A percentile compares a stretch with the other conserved stretches of the same genome.
Conservation (phyloP, 352 stramenopile species). For the Blastocystis sp. region DNA sequence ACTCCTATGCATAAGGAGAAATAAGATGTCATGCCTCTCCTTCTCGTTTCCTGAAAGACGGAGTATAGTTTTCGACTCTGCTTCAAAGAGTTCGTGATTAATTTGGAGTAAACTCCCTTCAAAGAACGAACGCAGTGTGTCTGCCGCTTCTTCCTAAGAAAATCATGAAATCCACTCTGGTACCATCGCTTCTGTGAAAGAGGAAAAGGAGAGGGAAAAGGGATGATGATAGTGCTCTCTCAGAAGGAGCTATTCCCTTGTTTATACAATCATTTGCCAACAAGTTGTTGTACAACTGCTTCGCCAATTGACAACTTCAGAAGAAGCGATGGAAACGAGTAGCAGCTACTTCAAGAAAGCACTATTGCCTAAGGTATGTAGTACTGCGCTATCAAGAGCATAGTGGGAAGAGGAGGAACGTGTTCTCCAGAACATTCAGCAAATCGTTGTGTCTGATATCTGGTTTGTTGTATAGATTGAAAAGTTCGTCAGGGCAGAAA, state of each 20-base stretch:
- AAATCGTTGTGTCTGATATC: not conserved
- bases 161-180: not conserved
- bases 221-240: too few relatives aligned
- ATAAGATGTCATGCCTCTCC: not conserved
- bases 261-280: not conserved
- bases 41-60: not conserved
- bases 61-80: not conserved
- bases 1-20: not conserved
- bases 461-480: not conserved
- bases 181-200: not conserved
- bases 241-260: not conserved
- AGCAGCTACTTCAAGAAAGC: not conserved
- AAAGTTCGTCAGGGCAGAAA: constrained; percentile 18
- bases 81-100: not conserved
- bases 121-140: not conserved
- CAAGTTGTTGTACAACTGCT: not conserved
- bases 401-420: constrained; percentile 33
- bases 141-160: not conserved
- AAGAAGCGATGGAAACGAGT: not conserved
- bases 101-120: constrained; percentile 1
- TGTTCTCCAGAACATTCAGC: constrained; percentile 7
- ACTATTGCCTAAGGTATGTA: not conserved
- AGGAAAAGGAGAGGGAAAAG: not conserved
- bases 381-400: not conserved
- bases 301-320: not conserved